These are phyloP conservation scores for Cyclotella cryptica DNA, from an alignment of 108 stramenopile genomes.

Conservation along the genomic window DNA sequence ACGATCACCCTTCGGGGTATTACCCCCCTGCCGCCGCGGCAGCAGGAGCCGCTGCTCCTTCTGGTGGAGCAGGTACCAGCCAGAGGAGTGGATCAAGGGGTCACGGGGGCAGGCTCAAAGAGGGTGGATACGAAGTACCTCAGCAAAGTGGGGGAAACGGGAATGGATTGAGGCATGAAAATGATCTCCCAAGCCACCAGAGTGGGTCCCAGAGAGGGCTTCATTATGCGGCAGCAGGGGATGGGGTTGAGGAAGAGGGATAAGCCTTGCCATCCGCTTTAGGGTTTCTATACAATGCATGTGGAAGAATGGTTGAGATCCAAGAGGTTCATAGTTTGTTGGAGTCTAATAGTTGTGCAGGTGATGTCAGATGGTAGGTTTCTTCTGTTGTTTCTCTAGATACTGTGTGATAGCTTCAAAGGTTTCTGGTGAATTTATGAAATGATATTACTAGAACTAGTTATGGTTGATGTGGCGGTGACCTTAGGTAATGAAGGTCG, in stretches of 20 bases:
- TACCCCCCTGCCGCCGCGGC: conserved; percentile 4
- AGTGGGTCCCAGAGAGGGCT: conserved; percentile 34
- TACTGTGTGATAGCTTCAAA: too few species aligned
- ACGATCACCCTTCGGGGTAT: background rate
- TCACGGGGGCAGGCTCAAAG: conserved; percentile 22
- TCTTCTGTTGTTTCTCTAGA: too few species aligned
- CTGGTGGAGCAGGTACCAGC: conserved; percentile 31
- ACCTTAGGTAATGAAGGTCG: too few species aligned
- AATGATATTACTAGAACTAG: too few species aligned
- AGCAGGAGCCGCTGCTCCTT: conserved; percentile 6
- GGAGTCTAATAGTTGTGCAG: too few species aligned
- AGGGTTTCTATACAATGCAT: too few species aligned
- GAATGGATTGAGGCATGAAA: conserved; percentile 10
- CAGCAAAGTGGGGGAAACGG: conserved; percentile 2
- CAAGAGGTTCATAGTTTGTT: too few species aligned
- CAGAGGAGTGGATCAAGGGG: conserved; percentile 52
- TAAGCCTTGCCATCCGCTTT: background rate
- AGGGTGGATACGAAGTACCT: background rate
- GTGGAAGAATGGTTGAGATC: too few species aligned
- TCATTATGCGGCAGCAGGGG: conserved; percentile 16
- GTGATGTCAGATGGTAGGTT: too few species aligned
- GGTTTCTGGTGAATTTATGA: too few species aligned
- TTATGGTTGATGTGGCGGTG: too few species aligned
- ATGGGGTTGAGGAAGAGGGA: conserved; percentile 1
- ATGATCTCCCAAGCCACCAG: conserved; percentile 28